Percentiles rank a stretch among this genome's conserved stretches.
phyloP scores from a whole-genome alignment of 2,329 filamentous ascomycete species.

The Claviceps purpurea region DNA sequence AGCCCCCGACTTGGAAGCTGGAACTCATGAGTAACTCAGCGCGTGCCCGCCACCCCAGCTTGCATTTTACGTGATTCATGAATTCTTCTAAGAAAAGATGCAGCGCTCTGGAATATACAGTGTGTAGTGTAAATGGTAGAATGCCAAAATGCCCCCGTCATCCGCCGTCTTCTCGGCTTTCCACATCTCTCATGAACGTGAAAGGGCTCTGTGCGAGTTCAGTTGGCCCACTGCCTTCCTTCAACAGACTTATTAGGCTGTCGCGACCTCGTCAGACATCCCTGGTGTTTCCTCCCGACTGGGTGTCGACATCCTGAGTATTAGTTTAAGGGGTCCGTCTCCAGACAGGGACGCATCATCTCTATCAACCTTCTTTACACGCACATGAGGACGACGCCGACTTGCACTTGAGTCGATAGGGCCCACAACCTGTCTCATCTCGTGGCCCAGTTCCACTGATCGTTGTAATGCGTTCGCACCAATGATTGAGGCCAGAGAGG shows the following conservation, averaged over 20 bases:
- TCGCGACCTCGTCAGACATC: neutral
- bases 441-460: constrained; percentile 12
- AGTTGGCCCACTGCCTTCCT: neutral
- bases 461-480: constrained; percentile 10
- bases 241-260: neutral
- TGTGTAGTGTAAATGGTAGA: too few relatives aligned
- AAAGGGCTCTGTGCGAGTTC: neutral
- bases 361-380: neutral
- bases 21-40: too few relatives aligned
- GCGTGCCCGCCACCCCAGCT: too few relatives aligned
- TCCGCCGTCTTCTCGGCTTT: too few relatives aligned
- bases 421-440: constrained; percentile 7
- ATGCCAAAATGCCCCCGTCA: neutral
- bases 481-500: constrained; percentile 17
- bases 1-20: too few relatives aligned
- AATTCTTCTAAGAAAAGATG: too few relatives aligned
- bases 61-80: too few relatives aligned
- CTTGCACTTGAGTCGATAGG: constrained; percentile 3
- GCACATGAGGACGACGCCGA: neutral
- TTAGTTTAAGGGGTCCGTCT: neutral
- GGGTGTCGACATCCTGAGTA: neutral
- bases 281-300: neutral
- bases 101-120: too few relatives aligned
- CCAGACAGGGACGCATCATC: too few relatives aligned
- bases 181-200: neutral